Evolutionary conservation across 352 stramenopile genomes (phyloP).

Genomic region (Pythium coloratum): DNA sequence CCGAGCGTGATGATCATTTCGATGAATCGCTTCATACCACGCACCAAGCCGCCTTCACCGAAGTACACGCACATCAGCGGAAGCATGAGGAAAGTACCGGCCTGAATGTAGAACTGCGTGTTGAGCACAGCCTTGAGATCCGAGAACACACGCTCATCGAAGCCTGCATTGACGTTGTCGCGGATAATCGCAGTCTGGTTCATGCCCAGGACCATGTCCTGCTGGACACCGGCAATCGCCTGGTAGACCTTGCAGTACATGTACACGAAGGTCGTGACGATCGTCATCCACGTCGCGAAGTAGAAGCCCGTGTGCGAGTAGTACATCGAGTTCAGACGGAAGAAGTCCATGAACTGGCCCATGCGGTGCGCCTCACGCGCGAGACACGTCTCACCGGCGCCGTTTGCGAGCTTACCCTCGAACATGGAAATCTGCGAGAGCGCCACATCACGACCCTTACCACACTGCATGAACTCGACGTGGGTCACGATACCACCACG

Average conservation of each 20-base stretch:
- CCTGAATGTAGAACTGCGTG: conserved; percentile 86
- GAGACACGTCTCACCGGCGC: conserved; percentile 75
- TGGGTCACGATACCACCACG: conserved; percentile 77
- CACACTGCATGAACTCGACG: conserved; percentile 88
- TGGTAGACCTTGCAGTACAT: conserved; percentile 88
- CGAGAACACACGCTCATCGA: conserved; percentile 63
- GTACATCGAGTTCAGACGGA: conserved; percentile 86
- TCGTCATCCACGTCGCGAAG: conserved; percentile 86
- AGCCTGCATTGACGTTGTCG: conserved; percentile 47
- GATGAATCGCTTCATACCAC: conserved; percentile 69
- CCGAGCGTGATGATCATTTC: conserved; percentile 79
- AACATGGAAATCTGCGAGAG: conserved; percentile 88
- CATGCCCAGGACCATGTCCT: conserved; percentile 74
- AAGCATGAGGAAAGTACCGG: conserved; percentile 75
- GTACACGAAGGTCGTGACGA: conserved; percentile 87
- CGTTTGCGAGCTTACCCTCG: conserved; percentile 84
- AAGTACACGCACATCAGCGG: conserved; percentile 81
- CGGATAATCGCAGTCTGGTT: conserved; percentile 69
- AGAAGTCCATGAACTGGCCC: conserved; percentile 87
- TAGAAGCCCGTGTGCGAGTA: conserved; percentile 89
- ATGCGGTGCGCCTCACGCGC: conserved; percentile 81
- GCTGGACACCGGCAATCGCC: conserved; percentile 66
- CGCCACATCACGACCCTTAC: conserved; percentile 82
- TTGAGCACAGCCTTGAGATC: conserved; percentile 73
- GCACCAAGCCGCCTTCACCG: conserved; percentile 67